These are phyloP conservation scores for Coemansia sp. DNA, from an alignment of 192 early-diverging fungal genomes.

Conservation along the genomic window DNA sequence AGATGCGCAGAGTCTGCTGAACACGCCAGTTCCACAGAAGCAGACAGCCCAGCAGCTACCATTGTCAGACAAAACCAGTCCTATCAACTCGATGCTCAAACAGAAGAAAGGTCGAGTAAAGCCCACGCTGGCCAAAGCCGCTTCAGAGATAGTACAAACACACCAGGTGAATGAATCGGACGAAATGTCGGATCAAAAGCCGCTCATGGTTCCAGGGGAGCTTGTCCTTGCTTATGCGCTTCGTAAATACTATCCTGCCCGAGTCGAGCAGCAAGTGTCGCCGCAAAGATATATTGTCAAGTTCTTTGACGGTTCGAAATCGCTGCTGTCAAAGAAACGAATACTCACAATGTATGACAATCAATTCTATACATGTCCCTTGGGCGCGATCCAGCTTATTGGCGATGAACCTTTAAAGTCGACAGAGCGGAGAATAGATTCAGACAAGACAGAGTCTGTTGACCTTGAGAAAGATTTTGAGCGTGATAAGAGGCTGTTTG, in stretches of 20 bases:
- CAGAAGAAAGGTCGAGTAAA: neutral
- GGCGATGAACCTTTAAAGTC: slow-evolving; percentile 32
- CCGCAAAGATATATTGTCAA: slow-evolving; percentile 22
- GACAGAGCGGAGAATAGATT: neutral
- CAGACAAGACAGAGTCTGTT: neutral
- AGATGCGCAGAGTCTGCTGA: slow-evolving; percentile 37
- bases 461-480: slow-evolving; percentile 35
- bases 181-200: neutral
- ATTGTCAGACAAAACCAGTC: neutral
- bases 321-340: slow-evolving; percentile 13
- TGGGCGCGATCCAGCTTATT: slow-evolving; percentile 34
- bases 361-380: slow-evolving; percentile 38
- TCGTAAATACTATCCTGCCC: slow-evolving; percentile 50
- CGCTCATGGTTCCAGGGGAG: slow-evolving; percentile 46
- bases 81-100: neutral
- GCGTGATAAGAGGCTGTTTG: slow-evolving; percentile 20
- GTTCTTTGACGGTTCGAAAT: slow-evolving; percentile 42
- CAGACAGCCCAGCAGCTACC: neutral
- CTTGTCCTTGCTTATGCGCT: slow-evolving; percentile 33
- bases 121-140: slow-evolving; percentile 25
- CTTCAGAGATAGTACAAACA: slow-evolving; percentile 20
- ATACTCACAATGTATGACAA: slow-evolving; percentile 46
- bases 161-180: slow-evolving; percentile 19
- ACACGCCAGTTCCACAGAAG: slow-evolving; percentile 4
- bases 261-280: slow-evolving; percentile 15